Percentiles rank a stretch among this genome's conserved stretches.
Conservation (phyloP, 129 eudicot species). For the Chrysanthemum makinoi region DNA sequence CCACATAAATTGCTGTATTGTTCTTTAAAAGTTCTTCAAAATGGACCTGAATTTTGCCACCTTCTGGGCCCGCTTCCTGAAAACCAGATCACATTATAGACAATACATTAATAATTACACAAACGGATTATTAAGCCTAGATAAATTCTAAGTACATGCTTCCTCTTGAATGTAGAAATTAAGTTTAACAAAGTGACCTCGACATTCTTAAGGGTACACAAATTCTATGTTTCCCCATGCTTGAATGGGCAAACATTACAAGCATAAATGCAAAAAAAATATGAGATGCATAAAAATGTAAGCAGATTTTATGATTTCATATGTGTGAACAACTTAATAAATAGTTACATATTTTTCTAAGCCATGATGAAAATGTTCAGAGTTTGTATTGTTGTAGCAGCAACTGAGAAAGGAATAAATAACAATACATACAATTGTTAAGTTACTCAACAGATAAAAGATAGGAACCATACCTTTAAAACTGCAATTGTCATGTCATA, state of each 20-base stretch:
- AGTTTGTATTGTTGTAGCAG: not conserved
- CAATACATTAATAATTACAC: not conserved
- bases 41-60: conserved; percentile 86
- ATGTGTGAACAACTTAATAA: too few species aligned
- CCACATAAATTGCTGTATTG: conserved; percentile 83
- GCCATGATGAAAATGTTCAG: too few species aligned
- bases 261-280: too few species aligned
- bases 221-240: too few species aligned
- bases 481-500: conserved; percentile 98
- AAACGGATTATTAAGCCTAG: not conserved
- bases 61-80: conserved; percentile 93
- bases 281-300: too few species aligned
- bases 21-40: conserved; percentile 88
- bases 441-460: not conserved
- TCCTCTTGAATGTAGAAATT: too few species aligned
- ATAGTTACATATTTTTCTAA: too few species aligned
- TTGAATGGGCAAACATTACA: too few species aligned
- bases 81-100: conserved; percentile 19
- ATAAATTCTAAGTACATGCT: too few species aligned
- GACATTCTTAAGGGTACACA: too few species aligned
- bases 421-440: not conserved
- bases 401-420: not conserved
- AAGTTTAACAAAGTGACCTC: too few species aligned
- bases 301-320: too few species aligned
- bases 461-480: conserved; percentile 55